phyloP scores from a whole-genome alignment of 2,329 filamentous ascomycete genomes.

The Fusarium incarnatum region DNA sequence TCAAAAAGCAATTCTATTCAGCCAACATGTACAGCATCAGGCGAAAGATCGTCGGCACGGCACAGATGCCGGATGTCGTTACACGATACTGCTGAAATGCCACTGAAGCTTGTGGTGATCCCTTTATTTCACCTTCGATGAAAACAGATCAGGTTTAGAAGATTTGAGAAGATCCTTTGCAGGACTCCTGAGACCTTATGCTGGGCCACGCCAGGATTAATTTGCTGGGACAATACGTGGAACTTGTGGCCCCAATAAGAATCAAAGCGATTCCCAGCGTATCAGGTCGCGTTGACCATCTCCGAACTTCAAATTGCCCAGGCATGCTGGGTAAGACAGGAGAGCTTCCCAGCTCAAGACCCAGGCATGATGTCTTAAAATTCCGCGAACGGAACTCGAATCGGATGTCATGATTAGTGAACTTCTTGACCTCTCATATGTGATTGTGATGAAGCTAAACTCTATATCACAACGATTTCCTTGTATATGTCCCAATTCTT shows the following conservation, averaged over 20 bases:
- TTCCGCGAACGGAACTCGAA: fast-evolving
- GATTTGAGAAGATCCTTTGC: too few relatives aligned
- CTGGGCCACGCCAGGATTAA: fast-evolving
- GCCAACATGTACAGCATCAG: neutral
- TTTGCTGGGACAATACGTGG: fast-evolving
- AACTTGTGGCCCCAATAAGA: too few relatives aligned
- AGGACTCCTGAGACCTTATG: too few relatives aligned
- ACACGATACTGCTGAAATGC: too few relatives aligned
- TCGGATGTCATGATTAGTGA: neutral
- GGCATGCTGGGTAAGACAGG: too few relatives aligned
- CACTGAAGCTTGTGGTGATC: too few relatives aligned
- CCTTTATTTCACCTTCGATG: too few relatives aligned
- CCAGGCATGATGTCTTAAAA: too few relatives aligned
- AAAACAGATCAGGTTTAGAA: neutral
- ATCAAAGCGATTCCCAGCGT: too few relatives aligned
- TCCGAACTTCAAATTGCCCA: too few relatives aligned
- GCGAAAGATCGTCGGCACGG: neutral
- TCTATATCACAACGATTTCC: neutral
- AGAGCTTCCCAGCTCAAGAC: too few relatives aligned
- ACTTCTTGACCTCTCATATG: neutral
- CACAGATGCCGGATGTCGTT: neutral
- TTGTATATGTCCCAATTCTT: neutral
- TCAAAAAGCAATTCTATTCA: fast-evolving
- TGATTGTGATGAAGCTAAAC: neutral
- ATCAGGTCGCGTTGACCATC: too few relatives aligned